A percentile compares a stretch with the other conserved stretches of the same genome.
These are phyloP conservation scores for Juncus effusus DNA, from an alignment of 176 grass and related monocot species.

Conservation along the genomic window DNA sequence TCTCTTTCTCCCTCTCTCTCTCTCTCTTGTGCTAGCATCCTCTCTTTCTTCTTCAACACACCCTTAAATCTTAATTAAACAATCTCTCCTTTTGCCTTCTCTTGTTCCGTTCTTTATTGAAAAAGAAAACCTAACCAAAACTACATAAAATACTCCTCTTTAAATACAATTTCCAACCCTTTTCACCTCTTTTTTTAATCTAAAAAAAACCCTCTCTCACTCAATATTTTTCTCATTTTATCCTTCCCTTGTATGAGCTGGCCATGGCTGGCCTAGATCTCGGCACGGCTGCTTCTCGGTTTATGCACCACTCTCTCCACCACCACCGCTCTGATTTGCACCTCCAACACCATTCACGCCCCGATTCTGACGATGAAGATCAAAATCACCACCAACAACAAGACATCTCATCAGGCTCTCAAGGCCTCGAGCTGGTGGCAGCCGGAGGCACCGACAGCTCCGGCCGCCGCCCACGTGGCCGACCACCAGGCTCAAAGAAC, in stretches of 20 bases:
- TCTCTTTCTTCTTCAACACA: conserved; percentile 31
- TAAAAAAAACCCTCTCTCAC: conserved; percentile 48
- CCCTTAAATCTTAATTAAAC: conserved; percentile 37
- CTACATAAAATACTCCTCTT: conserved; percentile 43
- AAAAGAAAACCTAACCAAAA: conserved; percentile 16
- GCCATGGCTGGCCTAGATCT: conserved; percentile 94
- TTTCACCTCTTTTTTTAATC: conserved; percentile 66
- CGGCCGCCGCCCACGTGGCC: conserved; percentile 61
- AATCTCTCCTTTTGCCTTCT: conserved; percentile 38
- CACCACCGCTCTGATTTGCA: conserved; percentile 68
- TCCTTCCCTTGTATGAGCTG: conserved; percentile 51
- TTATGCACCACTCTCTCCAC: conserved; percentile 70
- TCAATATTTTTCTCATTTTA: conserved; percentile 24
- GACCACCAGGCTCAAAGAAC: conserved; percentile 80
- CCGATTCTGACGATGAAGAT: conserved; percentile 47
- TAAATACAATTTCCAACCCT: conserved; percentile 76
- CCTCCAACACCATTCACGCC: conserved; percentile 55
- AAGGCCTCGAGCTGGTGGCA: conserved; percentile 22
- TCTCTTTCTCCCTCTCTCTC: conserved; percentile 8
- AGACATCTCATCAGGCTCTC: conserved; percentile 47
- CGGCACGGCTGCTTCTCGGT: conserved; percentile 71
- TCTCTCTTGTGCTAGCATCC: conserved; percentile 33
- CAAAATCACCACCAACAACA: conserved; percentile 41
- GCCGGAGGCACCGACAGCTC: conserved; percentile 40
- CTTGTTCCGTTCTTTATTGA: conserved; percentile 70